Evolutionary conservation across 2,329 filamentous ascomycete genomes (phyloP).

Genomic region (Diaporthe sp.): DNA sequence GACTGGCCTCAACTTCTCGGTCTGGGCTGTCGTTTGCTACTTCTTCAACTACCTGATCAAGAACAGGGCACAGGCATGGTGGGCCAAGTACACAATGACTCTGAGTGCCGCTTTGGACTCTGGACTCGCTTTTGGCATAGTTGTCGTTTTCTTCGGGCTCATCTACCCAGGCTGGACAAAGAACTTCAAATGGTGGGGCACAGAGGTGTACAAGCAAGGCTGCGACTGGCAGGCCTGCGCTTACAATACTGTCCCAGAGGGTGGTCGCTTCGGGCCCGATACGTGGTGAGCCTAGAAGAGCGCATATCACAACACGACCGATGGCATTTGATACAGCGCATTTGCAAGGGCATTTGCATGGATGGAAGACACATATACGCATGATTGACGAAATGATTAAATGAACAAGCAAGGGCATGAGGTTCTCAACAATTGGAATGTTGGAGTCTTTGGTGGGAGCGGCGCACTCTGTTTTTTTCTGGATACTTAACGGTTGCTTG

Average conservation of each 20-base stretch:
- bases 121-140: constrained; percentile 83
- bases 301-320: neutral
- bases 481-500: constrained; percentile 2
- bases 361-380: neutral
- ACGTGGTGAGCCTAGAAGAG: constrained; percentile 59
- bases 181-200: constrained; percentile 88
- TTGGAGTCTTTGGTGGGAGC: constrained; percentile 6
- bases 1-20: constrained; percentile 87
- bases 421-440: neutral
- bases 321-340: neutral
- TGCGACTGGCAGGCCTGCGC: constrained; percentile 88
- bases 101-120: constrained; percentile 86
- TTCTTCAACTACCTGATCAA: constrained; percentile 84
- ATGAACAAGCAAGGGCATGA: constrained; percentile 9
- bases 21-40: constrained; percentile 89
- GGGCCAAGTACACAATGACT: constrained; percentile 93
- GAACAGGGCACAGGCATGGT: constrained; percentile 79
- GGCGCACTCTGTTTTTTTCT: constrained; percentile 4
- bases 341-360: constrained; percentile 4
- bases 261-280: constrained; percentile 75
- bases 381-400: constrained; percentile 27
- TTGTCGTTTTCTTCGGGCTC: constrained; percentile 88
- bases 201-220: constrained; percentile 85
- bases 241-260: constrained; percentile 73
- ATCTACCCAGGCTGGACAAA: constrained; percentile 84